phyloP scores from a whole-genome alignment of 106 monocot genomes.

The Chionographis japonica region DNA sequence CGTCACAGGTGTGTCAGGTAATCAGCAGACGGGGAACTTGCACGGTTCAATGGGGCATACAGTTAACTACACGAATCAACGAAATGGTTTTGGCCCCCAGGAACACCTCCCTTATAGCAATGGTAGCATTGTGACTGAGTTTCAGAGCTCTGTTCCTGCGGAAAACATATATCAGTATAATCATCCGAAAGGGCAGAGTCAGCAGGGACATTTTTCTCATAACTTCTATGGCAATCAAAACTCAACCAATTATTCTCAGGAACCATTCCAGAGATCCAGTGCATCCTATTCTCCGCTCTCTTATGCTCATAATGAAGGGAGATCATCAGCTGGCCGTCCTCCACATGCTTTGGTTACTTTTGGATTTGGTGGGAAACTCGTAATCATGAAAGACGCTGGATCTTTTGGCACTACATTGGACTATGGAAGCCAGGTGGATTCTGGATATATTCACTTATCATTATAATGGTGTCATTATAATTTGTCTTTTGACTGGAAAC shows the following conservation, averaged over 20 bases:
- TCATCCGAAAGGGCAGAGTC: conserved; percentile 37
- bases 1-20: conserved; percentile 15
- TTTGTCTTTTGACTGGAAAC: too few relatives aligned
- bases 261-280: conserved; percentile 32
- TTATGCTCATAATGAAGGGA: conserved; percentile 47
- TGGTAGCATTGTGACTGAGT: conserved; percentile 6
- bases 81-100: conserved; percentile 15
- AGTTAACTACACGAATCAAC: conserved; percentile 17
- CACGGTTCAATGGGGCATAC: conserved; percentile 18
- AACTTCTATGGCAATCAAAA: conserved; percentile 40
- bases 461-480: background rate
- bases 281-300: conserved; percentile 28
- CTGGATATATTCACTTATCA: background rate
- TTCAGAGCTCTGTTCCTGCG: conserved; percentile 29
- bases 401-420: conserved; percentile 28
- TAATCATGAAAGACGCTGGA: conserved; percentile 62
- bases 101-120: conserved; percentile 18
- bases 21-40: conserved; percentile 33
- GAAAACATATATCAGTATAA: conserved; percentile 35
- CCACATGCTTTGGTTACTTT: conserved; percentile 86
- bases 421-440: conserved; percentile 56
- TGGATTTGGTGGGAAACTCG: conserved; percentile 95
- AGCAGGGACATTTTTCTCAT: conserved; percentile 28
- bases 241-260: conserved; percentile 33
- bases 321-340: conserved; percentile 85